These are phyloP conservation scores for Cladophialophora immunda DNA, from an alignment of 2,329 filamentous ascomycete genomes.

Conservation along the genomic window DNA sequence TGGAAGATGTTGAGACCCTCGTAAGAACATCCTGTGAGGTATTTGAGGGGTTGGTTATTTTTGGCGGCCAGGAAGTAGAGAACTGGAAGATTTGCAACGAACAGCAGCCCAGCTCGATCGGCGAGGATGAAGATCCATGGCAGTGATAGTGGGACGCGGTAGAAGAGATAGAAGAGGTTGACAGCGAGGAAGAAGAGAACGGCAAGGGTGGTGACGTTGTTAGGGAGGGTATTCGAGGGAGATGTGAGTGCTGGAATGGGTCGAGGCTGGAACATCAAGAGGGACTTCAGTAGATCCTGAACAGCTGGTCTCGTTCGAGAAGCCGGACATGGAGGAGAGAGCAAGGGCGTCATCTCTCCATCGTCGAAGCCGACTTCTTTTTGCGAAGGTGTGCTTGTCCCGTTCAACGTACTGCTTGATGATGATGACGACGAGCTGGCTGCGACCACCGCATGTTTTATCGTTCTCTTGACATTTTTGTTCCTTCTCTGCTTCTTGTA, in stretches of 20 bases:
- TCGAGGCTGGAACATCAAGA: constrained; percentile 65
- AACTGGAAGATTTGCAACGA: constrained; percentile 59
- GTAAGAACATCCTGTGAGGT: constrained; percentile 70
- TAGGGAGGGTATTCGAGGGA: constrained; percentile 59
- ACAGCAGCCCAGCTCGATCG: constrained; percentile 65
- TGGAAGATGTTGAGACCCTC: constrained; percentile 73
- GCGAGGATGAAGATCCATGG: constrained; percentile 65
- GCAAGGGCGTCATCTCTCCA: constrained; percentile 25
- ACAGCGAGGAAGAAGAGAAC: constrained; percentile 62
- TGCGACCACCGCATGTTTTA: neutral
- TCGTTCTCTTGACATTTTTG: neutral
- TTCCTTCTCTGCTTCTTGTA: constrained; percentile 11
- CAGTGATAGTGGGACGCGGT: constrained; percentile 58
- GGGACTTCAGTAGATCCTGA: constrained; percentile 29
- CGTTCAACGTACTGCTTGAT: constrained; percentile 39
- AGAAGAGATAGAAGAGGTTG: constrained; percentile 68
- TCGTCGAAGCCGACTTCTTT: constrained; percentile 25
- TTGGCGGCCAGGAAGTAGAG: constrained; percentile 72
- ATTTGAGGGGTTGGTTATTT: constrained; percentile 67
- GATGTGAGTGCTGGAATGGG: constrained; percentile 64
- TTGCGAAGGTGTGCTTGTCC: constrained; percentile 30
- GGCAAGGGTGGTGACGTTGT: constrained; percentile 64
- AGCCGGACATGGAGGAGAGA: neutral
- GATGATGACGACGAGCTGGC: constrained; percentile 29
- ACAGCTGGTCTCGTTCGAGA: constrained; percentile 16